Evolutionary conservation across 768 basidiomycete species (phyloP).

Genomic region (Cystofilobasidium macerans): DNA sequence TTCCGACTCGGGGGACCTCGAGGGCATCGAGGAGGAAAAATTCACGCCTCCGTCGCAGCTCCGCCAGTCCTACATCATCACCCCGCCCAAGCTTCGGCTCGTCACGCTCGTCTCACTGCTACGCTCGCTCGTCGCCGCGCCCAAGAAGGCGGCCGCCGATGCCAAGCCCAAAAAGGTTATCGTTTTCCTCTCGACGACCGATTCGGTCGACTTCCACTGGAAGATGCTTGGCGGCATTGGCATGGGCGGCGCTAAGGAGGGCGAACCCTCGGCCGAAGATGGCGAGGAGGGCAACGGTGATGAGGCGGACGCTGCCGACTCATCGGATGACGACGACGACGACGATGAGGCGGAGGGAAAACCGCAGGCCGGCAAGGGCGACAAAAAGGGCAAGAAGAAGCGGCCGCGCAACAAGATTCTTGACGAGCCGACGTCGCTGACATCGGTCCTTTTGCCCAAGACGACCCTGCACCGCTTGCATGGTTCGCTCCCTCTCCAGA

Average conservation of each 20-base stretch:
- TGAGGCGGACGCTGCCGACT: constrained; percentile 31
- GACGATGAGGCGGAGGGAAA: constrained; percentile 13
- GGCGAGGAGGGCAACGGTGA: constrained; percentile 30
- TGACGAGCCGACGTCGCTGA: constrained; percentile 46
- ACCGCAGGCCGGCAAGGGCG: constrained; percentile 25
- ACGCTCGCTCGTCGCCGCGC: constrained; percentile 47
- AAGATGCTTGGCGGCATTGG: constrained; percentile 58
- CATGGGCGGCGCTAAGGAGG: constrained; percentile 47
- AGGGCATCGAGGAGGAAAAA: constrained; percentile 38
- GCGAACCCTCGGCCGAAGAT: too few relatives aligned
- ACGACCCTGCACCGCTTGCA: constrained; percentile 79
- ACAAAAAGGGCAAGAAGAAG: constrained; percentile 35
- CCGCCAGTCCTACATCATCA: constrained; percentile 75
- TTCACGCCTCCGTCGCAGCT: constrained; percentile 93
- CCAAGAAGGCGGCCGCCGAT: constrained; percentile 2
- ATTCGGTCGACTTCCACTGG: constrained; percentile 98
- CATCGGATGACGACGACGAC: too few relatives aligned
- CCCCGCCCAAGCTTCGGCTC: constrained; percentile 85
- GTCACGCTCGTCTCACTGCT: constrained; percentile 80
- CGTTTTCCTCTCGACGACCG: constrained; percentile 92
- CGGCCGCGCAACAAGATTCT: constrained; percentile 26
- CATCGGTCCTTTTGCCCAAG: constrained; percentile 67
- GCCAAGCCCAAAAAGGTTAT: constrained; percentile 58
- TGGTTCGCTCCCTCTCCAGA: constrained; percentile 72
- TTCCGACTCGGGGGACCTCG: constrained; percentile 15